These are phyloP conservation scores for Chenopodium suecicum DNA, from an alignment of 148 eudicot species.

Conservation along the genomic window DNA sequence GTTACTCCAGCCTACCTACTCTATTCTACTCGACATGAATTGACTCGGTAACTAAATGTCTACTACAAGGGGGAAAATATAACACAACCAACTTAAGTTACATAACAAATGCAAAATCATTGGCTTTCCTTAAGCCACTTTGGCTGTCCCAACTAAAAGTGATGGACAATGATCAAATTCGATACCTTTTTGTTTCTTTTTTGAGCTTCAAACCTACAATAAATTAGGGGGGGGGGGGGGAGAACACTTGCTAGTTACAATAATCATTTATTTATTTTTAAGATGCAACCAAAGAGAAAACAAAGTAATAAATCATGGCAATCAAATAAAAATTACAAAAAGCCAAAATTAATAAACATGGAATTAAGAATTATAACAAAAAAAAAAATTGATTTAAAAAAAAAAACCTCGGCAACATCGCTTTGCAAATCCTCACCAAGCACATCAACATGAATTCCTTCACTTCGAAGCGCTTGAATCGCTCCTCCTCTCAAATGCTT, in stretches of 20 bases:
- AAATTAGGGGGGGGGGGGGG: too few species aligned
- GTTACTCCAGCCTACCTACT: background rate
- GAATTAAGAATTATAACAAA: background rate
- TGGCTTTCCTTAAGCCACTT: too few species aligned
- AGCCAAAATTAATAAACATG: background rate
- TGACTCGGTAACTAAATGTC: background rate
- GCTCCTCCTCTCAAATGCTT: slow-evolving; percentile 84
- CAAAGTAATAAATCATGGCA: background rate
- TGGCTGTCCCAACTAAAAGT: too few species aligned
- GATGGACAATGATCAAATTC: background rate
- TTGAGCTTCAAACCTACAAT: too few species aligned
- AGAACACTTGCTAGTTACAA: too few species aligned
- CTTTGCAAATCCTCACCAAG: slow-evolving; percentile 82
- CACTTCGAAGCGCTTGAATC: slow-evolving; percentile 67
- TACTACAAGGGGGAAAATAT: background rate
- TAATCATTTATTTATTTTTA: too few species aligned
- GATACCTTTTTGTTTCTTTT: too few species aligned
- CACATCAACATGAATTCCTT: slow-evolving; percentile 84
- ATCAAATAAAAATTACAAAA: background rate
- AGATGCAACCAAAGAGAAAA: too few species aligned
- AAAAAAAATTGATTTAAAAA: background rate
- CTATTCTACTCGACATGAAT: background rate
- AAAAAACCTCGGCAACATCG: slow-evolving; percentile 61
- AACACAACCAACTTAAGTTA: background rate
- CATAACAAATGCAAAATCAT: too few species aligned